Conservation (phyloP, 1,284 basidiomycete genomes). For the Ganoderma sinense region DNA sequence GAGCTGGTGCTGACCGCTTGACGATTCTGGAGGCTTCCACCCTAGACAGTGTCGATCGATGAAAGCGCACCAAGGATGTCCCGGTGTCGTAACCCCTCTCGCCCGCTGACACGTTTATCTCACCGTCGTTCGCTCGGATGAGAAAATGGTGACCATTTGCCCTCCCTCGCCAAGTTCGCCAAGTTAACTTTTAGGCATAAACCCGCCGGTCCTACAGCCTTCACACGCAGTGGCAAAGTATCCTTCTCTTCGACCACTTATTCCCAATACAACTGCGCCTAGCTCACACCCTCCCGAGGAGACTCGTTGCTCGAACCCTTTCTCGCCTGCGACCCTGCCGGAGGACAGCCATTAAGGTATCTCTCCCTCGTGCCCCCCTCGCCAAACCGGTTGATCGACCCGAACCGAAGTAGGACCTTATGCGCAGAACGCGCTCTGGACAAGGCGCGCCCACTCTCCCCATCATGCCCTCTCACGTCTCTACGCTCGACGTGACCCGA, state of each 20-base stretch:
- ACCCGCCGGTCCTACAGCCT: constrained; percentile 13
- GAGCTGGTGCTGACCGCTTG: constrained; percentile 6
- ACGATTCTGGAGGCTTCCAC: constrained; percentile 21
- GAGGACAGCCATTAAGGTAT: background rate
- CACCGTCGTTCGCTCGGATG: constrained; percentile 12
- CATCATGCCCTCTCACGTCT: constrained; percentile 6
- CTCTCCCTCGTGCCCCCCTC: background rate
- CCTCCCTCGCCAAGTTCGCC: constrained; percentile 12
- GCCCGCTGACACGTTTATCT: constrained; percentile 11
- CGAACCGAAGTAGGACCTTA: background rate
- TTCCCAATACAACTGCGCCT: constrained; percentile 1
- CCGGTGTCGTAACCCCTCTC: constrained; percentile 11
- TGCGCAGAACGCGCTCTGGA: constrained; percentile 1
- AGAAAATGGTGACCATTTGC: constrained; percentile 5
- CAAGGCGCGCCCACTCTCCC: background rate
- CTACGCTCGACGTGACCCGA: constrained; percentile 6
- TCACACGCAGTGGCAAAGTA: constrained; percentile 20
- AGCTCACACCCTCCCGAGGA: background rate
- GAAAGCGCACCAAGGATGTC: constrained; percentile 5
- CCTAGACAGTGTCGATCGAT: constrained; percentile 22
- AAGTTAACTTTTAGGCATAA: constrained; percentile 30
- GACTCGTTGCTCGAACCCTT: background rate
- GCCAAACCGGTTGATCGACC: constrained; percentile 15
- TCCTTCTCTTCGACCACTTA: constrained; percentile 9
- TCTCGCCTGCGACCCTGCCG: background rate